These are phyloP conservation scores for Acer campestre DNA, from an alignment of 345 rosid genomes.

Conservation along the genomic window DNA sequence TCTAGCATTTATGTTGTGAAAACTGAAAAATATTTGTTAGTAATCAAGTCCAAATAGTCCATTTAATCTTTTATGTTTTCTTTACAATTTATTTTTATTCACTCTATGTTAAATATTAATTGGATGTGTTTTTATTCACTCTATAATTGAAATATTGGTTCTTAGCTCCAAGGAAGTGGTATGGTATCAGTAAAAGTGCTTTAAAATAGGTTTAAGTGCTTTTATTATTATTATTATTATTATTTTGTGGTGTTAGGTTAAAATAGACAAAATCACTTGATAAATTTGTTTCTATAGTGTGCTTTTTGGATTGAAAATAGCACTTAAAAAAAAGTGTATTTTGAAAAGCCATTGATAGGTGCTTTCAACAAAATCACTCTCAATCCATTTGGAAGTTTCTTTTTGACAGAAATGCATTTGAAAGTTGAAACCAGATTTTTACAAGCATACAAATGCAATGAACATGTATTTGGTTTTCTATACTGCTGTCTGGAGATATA, in stretches of 20 bases:
- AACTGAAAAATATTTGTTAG: background rate
- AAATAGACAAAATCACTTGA: background rate
- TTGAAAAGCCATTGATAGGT: background rate
- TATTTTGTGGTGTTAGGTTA: too few relatives aligned
- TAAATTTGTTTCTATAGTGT: background rate
- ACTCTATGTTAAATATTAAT: background rate
- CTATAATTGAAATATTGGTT: background rate
- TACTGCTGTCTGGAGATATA: background rate
- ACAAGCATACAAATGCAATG: background rate
- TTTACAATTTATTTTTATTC: background rate
- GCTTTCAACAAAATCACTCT: background rate
- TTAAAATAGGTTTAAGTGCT: too few relatives aligned
- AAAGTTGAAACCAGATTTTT: background rate
- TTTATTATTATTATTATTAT: too few relatives aligned
- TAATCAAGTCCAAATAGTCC: background rate
- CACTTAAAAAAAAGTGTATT: background rate
- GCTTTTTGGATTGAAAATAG: background rate
- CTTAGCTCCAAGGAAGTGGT: background rate
- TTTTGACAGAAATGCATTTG: too few relatives aligned
- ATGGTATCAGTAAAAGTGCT: too few relatives aligned
- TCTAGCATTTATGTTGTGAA: background rate
- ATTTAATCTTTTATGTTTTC: background rate
- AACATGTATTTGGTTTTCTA: too few relatives aligned
- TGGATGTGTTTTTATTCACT: background rate
- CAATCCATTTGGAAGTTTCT: background rate